These are phyloP conservation scores for Diaporthe citrichinensis DNA, from an alignment of 2,329 filamentous ascomycete species.

Conservation along the genomic window DNA sequence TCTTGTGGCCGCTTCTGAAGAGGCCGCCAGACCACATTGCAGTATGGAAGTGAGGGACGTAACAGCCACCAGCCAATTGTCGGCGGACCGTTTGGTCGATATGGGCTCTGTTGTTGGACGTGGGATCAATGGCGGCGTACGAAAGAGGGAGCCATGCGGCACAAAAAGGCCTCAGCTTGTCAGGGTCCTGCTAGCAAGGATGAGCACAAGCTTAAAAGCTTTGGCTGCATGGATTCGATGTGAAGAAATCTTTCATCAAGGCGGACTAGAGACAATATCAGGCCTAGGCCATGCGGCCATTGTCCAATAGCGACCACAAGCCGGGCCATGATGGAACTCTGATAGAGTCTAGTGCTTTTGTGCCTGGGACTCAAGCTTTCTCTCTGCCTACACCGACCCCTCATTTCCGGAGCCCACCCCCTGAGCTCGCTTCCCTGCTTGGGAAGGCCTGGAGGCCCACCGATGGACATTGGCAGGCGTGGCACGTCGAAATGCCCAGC, in stretches of 20 bases:
- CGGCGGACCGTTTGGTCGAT: background rate
- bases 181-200: background rate
- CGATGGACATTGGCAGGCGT: background rate
- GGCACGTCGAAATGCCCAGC: background rate
- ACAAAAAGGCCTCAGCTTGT: background rate
- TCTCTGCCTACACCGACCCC: background rate
- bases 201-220: background rate
- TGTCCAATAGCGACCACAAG: constrained; percentile 1
- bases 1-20: background rate
- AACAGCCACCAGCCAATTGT: background rate
- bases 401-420: constrained; percentile 1
- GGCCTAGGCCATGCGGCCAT: background rate
- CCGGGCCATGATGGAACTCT: constrained; percentile 2
- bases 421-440: background rate
- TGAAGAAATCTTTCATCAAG: background rate
- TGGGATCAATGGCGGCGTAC: background rate
- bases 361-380: background rate
- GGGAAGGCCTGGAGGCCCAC: background rate
- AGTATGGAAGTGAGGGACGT: background rate
- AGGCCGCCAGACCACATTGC: background rate
- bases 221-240: background rate
- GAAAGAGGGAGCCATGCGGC: background rate
- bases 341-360: background rate
- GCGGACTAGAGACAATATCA: background rate
- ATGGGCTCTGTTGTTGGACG: background rate